Evolutionary conservation across 2,329 filamentous ascomycete species (phyloP), one percentile per base, ranked within the genome.

Genomic region (Hymenoscyphus infarciens): DNA sequence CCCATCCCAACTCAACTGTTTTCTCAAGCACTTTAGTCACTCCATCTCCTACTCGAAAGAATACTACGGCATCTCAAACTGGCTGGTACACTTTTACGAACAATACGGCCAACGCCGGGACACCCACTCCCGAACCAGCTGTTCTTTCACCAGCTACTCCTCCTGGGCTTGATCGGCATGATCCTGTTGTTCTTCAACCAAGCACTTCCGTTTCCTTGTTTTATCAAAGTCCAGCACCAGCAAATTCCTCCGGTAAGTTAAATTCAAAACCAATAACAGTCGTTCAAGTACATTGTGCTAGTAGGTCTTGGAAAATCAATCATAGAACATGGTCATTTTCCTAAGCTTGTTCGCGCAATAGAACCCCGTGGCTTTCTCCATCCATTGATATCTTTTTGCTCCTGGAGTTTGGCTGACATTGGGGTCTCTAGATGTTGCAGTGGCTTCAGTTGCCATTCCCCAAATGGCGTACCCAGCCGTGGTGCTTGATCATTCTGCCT

Each of bases 381-480:
- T 15, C 5, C 53, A n/a, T 11, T 55, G 8, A 7, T 31, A 19
- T 11, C 45, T 52, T 11, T 7, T 5, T 4, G 5, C 13, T 55
- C 25, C 1, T 53, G 3, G 5, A 6, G n/a, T 39, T 19, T 15
- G 49, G 57, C 53, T 56, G 49, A 61, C 29, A 5, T 25, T 10
- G 8, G 16, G 16, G 25, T 31, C 7, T 33, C 29, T 31, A 62
- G 60, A 62, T 59, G 49, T 62, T 22, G 27, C 60, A 10, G 45
- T 62, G 25, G 60, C 60, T 22, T 58, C 54, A 13, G 60, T 62
- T 15, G 56, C 42, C 10, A 62, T 62, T 33, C 60, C 60, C 1
- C 55, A 62, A 38, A 62, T 62, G 60, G 60, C 60, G 10, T 62
- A 62, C 16, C 60, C 60, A 16, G 60, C 60, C 11, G 60, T 62